phyloP scores from a whole-genome alignment of 768 basidiomycete genomes.

The Russula griseocarnosa region DNA sequence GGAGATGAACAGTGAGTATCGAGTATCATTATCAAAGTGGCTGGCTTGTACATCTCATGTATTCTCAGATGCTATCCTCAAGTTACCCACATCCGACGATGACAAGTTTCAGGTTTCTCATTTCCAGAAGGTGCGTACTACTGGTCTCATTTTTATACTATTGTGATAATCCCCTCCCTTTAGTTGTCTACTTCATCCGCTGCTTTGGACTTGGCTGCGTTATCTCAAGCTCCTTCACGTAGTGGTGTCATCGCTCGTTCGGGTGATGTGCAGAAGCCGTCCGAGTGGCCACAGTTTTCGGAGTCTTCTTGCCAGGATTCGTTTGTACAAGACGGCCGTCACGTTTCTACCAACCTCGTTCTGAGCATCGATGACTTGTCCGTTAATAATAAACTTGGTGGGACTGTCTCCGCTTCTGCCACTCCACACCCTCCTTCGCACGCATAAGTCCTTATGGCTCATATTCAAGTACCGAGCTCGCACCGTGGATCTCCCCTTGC shows the following conservation, averaged over 20 bases:
- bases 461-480: constrained; percentile 46
- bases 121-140: constrained; percentile 53
- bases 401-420: constrained; percentile 52
- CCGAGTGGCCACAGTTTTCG: constrained; percentile 93
- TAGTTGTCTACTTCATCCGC: constrained; percentile 85
- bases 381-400: constrained; percentile 40
- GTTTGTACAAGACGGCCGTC: constrained; percentile 55
- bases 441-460: constrained; percentile 46
- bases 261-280: constrained; percentile 63
- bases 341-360: constrained; percentile 70
- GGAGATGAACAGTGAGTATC: constrained; percentile 91
- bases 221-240: constrained; percentile 75
- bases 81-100: constrained; percentile 83
- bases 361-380: constrained; percentile 52
- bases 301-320: constrained; percentile 61
- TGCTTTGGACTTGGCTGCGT: constrained; percentile 87
- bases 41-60: constrained; percentile 15
- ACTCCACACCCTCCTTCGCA: constrained; percentile 65
- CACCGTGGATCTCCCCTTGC: constrained; percentile 73
- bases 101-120: constrained; percentile 74
- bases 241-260: constrained; percentile 52
- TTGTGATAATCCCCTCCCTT: neutral
- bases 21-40: neutral
- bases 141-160: constrained; percentile 8
- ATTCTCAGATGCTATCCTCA: constrained; percentile 74